Base-by-base conservation (phyloP, 1,139 yeast genomes). In the Blastobotrys buckinghamii region DNA sequence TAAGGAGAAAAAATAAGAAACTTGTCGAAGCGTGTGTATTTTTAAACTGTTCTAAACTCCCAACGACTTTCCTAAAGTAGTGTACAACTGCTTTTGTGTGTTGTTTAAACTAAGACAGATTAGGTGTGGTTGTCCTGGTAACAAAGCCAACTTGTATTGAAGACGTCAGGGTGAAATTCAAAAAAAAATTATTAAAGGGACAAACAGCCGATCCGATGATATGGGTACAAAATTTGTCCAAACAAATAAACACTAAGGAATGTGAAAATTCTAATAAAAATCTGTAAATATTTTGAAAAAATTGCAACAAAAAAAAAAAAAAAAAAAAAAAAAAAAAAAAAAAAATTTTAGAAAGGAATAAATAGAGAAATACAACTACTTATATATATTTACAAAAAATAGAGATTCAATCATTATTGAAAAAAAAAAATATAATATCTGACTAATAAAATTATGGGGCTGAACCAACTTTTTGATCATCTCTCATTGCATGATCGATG, bases 401-500 rank as follows among this genome's bases (percentile, higher is more conserved):
- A 32, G 7, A 32, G 4, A 5, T 17, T 15, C 35, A 32, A 15
- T 5, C 7, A 32, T 17, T 17, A 32, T 17, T 5, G 7, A 32
- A 15, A 16, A 32, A 16, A 32, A 32, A 32, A 15, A 15, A 15
- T 32, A 4, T 17, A 5, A 32, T 5, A 32, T 17, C 7, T 12
- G n/a, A n/a, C 12, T 12, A n/a, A n/a, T n/a, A n/a, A n/a, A n/a
- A n/a, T 36, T 13, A 36, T 6, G 39, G 26, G 39, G 39, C 39
- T 36, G 39, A 27, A 6, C 26, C 39, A 15, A 34, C 38, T 19
- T 17, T 19, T 19, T 34, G 22, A 34, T 22, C 27, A 9, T 37
- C 40, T 37, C 4, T 13, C 39, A 43, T 38, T 6, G 51, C 48
- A 22, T 38, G 62, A 61, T 86, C 95, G 57, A 85, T 77, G 0